Base-by-base conservation (phyloP, 441 rosid species). In the Mallotus japonicus region DNA sequence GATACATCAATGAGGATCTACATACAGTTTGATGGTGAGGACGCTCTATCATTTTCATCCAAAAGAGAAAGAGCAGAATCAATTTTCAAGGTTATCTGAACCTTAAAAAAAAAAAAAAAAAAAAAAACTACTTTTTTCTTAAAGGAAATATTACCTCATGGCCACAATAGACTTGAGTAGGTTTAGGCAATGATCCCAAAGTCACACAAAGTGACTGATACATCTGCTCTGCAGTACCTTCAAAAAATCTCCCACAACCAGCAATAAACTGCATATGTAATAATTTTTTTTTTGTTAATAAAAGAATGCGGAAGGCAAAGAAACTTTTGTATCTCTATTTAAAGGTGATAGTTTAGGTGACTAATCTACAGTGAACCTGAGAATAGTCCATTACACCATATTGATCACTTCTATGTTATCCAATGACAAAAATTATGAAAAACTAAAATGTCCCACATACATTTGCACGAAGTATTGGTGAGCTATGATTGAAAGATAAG, bases 221-320 rank as follows among this genome's bases (percentile, higher is more conserved):
- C 98, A 94, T 94, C 82, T 94, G 95, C 61, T 94, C 93, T 70
- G 97, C 97, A 34, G 97, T 89, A 74, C 98, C 98, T 86, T 94
- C 98, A n/a, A 88, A 90, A 82, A 94, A 88, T 73, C 83, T 94
- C n/a, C 98, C 97, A 64, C 97, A 92, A 13, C 98, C 98, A 75
- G 97, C 97, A 56, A 92, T 57, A 74, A 94, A 94, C 98, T 94
- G 80, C 81, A 78, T 4, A 55, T 34, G 20, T 40, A 44, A 69
- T 42, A 56, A 71, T 15, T 20, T 42, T 8, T 42, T 42, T 42
- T 42, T 42, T 42, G 7, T 42, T 42, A 42, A 8, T 6, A 42
- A 42, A 42, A 42, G 46, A 8, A 17, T 28, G 32, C 32, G 2
- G 3, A 28, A 28, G 32, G 32, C 32, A 28, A 28, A 28, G 32